Evolutionary conservation across 169 alveolate species (phyloP), one percentile per base, ranked within the genome.

Genomic region (Besnoitia besnoiti): DNA sequence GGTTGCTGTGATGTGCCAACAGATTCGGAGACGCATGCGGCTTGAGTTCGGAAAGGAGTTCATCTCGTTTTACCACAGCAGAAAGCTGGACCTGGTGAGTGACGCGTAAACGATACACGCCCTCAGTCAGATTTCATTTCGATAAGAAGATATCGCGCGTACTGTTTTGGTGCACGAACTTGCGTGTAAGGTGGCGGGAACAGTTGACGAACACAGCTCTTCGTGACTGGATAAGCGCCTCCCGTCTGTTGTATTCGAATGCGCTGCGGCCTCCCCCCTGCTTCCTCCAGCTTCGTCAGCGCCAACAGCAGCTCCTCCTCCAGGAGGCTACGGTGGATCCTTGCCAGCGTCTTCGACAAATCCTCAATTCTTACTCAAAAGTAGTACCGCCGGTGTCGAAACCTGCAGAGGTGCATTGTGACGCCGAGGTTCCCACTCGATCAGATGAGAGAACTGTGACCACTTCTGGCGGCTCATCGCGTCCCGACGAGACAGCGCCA

Each of bases 81-180:
- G 24, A 16, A 73, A 37, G 82, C 82, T 73, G 39, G 82, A 73
- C 14, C 82, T 73, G 82, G 82, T 73, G n/a, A 73, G 82, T 1
- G 46, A 30, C 12, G 39, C 8, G n/a, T 0, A n/a, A n/a, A 21
- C 67, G 30, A 16, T 55, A 55, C 12, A 55, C 30, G n/a, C 7
- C 12, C 7, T 5, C 12, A n/a, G 12, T 8, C 67, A 55, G 7
- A 55, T 10, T 55, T 19, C 67, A n/a, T n/a, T n/a, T n/a, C n/a
- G n/a, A n/a, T n/a, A n/a, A n/a, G n/a, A n/a, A n/a, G n/a, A n/a
- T n/a, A n/a, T n/a, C n/a, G n/a, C n/a, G n/a, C n/a, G n/a, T n/a
- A n/a, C n/a, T n/a, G n/a, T n/a, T n/a, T n/a, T n/a, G n/a, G n/a
- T n/a, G n/a, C n/a, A n/a, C n/a, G n/a, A n/a, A n/a, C n/a, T n/a